Evolutionary conservation across 371 early-diverging fungal species (phyloP).

Genomic region (Blakeslea trispora): DNA sequence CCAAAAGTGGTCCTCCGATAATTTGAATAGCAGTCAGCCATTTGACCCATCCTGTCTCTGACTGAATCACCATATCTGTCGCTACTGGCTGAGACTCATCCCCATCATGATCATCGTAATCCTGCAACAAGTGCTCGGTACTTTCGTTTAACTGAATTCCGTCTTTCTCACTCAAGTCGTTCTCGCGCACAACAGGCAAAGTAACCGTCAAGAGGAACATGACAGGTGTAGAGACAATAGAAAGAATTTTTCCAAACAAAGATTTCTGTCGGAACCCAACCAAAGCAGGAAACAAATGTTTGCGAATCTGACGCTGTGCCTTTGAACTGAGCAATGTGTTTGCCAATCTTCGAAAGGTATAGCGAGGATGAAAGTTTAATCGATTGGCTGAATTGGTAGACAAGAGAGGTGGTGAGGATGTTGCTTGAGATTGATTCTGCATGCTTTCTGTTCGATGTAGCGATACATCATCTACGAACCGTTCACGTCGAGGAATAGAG

Average conservation of each 20-base stretch:
- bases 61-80: not conserved
- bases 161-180: conserved; percentile 13
- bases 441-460: conserved; percentile 26
- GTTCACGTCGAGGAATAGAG: conserved; percentile 3
- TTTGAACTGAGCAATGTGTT: conserved; percentile 10
- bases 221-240: conserved; percentile 56
- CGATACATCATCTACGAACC: conserved; percentile 18
- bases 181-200: conserved; percentile 59
- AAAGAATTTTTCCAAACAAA: conserved; percentile 52
- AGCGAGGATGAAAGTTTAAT: not conserved
- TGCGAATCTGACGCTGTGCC: conserved; percentile 11
- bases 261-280: conserved; percentile 53
- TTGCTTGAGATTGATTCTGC: conserved; percentile 1
- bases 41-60: conserved; percentile 32
- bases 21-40: conserved; percentile 54
- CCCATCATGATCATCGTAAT: conserved; percentile 20
- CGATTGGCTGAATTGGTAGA: not conserved
- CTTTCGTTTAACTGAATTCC: conserved; percentile 30
- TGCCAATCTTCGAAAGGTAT: not conserved
- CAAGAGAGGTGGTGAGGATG: no score
- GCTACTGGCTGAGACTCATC: conserved; percentile 19
- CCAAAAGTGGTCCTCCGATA: conserved; percentile 40
- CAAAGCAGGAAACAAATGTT: conserved; percentile 58
- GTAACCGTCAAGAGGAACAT: conserved; percentile 56
- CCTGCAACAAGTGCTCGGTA: conserved; percentile 31